Percentiles rank a stretch among this genome's conserved stretches.
Evolutionary conservation across 768 basidiomycete species (phyloP).

Genomic region (Clathrus columnatus): DNA sequence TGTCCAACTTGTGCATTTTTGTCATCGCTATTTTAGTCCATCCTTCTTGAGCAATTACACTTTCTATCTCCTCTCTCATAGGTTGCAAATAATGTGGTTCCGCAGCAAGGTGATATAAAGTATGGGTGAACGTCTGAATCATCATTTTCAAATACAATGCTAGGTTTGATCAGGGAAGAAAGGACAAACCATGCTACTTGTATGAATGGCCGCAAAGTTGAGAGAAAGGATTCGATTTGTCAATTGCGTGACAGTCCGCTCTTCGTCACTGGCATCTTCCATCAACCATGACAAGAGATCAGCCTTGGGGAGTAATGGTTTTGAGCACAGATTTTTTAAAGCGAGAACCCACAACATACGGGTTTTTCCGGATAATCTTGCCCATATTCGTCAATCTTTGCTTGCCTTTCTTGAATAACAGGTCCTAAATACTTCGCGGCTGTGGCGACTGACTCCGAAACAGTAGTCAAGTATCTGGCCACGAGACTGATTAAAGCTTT

Average conservation of each 20-base stretch:
- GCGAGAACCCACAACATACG: conserved; percentile 1
- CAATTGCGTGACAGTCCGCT: background rate
- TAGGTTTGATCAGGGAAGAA: background rate
- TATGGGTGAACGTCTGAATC: conserved; percentile 22
- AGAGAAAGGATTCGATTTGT: conserved; percentile 6
- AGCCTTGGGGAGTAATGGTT: too few species aligned
- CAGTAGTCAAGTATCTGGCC: background rate
- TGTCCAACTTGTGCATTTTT: conserved; percentile 28
- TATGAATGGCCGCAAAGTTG: conserved; percentile 12
- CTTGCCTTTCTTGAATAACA: conserved; percentile 9
- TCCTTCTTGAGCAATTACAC: conserved; percentile 17
- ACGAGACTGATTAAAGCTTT: background rate
- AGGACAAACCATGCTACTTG: conserved; percentile 9
- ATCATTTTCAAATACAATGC: background rate
- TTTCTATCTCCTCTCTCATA: conserved; percentile 33
- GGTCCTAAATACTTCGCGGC: conserved; percentile 4
- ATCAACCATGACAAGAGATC: conserved; percentile 12
- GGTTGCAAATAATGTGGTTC: conserved; percentile 26
- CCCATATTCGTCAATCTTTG: conserved; percentile 10
- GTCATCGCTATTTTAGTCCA: conserved; percentile 23
- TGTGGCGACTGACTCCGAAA: background rate
- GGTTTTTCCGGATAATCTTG: conserved; percentile 10
- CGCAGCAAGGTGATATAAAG: conserved; percentile 29
- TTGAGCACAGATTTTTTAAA: background rate
- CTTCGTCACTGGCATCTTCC: conserved; percentile 7